phyloP scores from a whole-genome alignment of 2,329 filamentous ascomycete species.

The Hypomyces rosellus region DNA sequence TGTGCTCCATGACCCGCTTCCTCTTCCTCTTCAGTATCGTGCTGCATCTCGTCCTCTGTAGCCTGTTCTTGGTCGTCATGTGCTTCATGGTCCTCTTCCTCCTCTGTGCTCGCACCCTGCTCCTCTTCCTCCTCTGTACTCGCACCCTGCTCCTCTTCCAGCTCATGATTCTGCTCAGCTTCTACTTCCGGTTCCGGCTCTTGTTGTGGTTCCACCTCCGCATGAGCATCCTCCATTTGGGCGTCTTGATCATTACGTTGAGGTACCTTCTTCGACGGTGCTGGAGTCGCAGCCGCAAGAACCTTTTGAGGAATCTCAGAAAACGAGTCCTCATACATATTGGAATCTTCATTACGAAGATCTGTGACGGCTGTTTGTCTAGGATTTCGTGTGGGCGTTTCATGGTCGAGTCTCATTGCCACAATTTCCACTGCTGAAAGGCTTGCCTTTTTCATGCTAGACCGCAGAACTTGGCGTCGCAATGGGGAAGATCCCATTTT shows the following conservation, averaged over 20 bases:
- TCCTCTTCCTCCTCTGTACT: constrained; percentile 1
- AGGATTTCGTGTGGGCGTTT: constrained; percentile 8
- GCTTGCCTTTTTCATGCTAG: constrained; percentile 19
- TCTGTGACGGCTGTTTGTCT: constrained; percentile 2
- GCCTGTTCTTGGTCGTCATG: not conserved
- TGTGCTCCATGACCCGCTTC: not conserved
- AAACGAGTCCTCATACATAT: constrained; percentile 48
- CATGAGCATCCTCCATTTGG: constrained; percentile 1
- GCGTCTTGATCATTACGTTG: constrained; percentile 11
- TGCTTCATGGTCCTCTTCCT: not conserved
- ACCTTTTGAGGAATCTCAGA: constrained; percentile 49
- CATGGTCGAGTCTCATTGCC: constrained; percentile 2
- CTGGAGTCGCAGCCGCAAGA: constrained; percentile 43
- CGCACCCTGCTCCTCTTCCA: not conserved
- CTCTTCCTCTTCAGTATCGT: not conserved
- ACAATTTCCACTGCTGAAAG: constrained; percentile 7
- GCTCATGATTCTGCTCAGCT: not conserved
- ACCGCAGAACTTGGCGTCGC: constrained; percentile 28
- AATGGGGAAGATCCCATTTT: constrained; percentile 26
- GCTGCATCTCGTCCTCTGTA: not conserved
- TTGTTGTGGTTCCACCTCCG: not conserved
- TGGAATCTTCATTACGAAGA: constrained; percentile 23
- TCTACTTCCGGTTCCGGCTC: not conserved
- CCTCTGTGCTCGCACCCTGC: too few relatives aligned
- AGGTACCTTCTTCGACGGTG: constrained; percentile 16